These are phyloP conservation scores for Theobroma grandiflorum DNA, from an alignment of 441 rosid species.

Conservation along the genomic window DNA sequence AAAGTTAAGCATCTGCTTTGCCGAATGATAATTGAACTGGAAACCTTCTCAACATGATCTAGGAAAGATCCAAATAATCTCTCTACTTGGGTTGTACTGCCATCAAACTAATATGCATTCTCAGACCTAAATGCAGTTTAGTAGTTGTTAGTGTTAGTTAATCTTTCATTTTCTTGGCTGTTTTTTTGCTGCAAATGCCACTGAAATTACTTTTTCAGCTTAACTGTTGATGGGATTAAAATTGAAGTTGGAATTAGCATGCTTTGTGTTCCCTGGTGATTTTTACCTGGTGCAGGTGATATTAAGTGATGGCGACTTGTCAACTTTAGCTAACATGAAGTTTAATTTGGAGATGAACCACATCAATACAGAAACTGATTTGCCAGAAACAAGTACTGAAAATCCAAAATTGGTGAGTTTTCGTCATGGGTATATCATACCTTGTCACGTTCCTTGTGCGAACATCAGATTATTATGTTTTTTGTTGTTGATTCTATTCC, in stretches of 20 bases:
- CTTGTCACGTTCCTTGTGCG: conserved; percentile 17
- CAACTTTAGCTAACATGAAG: conserved; percentile 81
- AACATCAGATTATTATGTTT: not conserved
- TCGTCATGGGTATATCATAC: conserved; percentile 18
- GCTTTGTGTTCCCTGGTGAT: not conserved
- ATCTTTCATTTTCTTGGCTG: not conserved
- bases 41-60: conserved; percentile 10
- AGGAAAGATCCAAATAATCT: not conserved
- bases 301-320: conserved; percentile 76
- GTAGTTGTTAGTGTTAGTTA: not conserved
- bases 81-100: not conserved
- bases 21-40: not conserved
- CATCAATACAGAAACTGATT: conserved; percentile 38
- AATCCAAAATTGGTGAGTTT: conserved; percentile 52
- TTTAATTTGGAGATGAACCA: conserved; percentile 68
- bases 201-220: not conserved
- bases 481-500: not conserved
- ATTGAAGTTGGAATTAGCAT: not conserved
- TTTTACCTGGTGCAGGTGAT: conserved; percentile 58
- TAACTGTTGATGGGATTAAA: not conserved
- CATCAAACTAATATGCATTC: not conserved
- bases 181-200: not conserved
- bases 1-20: not conserved
- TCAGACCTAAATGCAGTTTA: not conserved
- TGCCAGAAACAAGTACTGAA: conserved; percentile 35